Conservation (phyloP, 2,329 filamentous ascomycete genomes). For the Myotisia sp. region DNA sequence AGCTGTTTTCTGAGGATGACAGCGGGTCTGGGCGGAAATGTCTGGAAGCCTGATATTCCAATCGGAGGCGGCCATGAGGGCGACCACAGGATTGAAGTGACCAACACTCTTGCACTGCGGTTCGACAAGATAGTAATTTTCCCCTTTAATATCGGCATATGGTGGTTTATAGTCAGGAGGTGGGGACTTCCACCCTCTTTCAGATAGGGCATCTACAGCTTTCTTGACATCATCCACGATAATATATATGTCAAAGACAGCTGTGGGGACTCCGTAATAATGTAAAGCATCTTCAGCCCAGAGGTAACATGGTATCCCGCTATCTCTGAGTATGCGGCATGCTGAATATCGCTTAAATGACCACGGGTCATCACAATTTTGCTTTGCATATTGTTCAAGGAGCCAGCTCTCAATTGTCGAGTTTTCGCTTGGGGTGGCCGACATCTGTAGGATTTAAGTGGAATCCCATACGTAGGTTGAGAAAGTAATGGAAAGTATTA, state of each 20-base stretch:
- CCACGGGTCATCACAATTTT: conserved; percentile 9
- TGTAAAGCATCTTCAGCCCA: conserved; percentile 10
- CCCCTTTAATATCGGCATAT: too few species aligned
- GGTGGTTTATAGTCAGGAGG: conserved; percentile 8
- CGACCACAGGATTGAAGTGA: conserved; percentile 10
- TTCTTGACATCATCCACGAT: conserved; percentile 7
- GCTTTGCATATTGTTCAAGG: conserved; percentile 9
- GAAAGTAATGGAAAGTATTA: too few species aligned
- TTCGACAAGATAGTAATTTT: conserved; percentile 11
- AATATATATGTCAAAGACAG: conserved; percentile 11
- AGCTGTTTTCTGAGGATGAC: conserved; percentile 4
- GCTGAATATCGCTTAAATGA: conserved; percentile 10
- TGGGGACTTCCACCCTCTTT: conserved; percentile 11
- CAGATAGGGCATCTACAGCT: conserved; percentile 9
- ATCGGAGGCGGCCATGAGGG: conserved; percentile 12
- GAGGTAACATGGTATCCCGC: conserved; percentile 10
- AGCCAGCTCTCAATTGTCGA: conserved; percentile 10
- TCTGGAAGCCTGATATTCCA: conserved; percentile 12
- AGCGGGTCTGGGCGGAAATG: conserved; percentile 8
- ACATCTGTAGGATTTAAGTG: too few species aligned
- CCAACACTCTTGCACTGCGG: conserved; percentile 10
- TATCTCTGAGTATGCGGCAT: conserved; percentile 9
- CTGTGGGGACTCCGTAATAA: conserved; percentile 11
- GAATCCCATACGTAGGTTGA: too few species aligned
- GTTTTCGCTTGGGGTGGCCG: too few species aligned